Conservation (phyloP, 306 rosid genomes). For the Chamaecrista fasciculata region DNA sequence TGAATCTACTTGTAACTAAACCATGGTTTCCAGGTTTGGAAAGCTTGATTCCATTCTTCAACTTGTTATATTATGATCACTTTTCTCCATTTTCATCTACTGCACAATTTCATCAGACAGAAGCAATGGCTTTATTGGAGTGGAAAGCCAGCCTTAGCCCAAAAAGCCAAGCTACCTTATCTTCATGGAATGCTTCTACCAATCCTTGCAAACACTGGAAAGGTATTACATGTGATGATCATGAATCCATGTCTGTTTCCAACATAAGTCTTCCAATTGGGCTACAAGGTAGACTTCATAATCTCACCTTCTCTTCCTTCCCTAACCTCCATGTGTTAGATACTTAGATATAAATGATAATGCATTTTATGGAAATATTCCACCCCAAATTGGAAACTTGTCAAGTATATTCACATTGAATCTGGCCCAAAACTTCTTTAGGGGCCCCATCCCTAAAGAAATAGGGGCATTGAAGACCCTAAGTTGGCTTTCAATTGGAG, state of each 20-base stretch:
- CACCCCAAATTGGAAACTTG: not conserved
- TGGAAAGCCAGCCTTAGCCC: conserved; percentile 26
- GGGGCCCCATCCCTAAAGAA: conserved; percentile 1
- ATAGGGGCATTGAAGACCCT: conserved; percentile 9
- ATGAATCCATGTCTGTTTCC: not conserved
- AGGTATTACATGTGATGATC: not conserved
- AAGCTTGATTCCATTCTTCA: too few relatives aligned
- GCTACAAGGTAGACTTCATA: not conserved
- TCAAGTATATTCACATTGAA: not conserved
- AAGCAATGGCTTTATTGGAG: not conserved
- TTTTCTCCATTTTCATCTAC: too few relatives aligned
- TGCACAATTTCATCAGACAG: too few relatives aligned
- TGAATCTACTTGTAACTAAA: too few relatives aligned
- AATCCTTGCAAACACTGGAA: not conserved
- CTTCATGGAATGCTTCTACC: not conserved
- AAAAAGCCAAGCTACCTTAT: not conserved
- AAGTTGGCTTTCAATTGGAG: not conserved
- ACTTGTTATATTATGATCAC: too few relatives aligned
- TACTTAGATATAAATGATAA: not conserved
- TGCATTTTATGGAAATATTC: not conserved
- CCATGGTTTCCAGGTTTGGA: too few relatives aligned
- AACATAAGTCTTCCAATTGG: not conserved
- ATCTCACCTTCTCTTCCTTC: not conserved
- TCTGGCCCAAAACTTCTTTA: not conserved
- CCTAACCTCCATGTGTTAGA: not conserved